phyloP scores from a whole-genome alignment of 257 asterid species.

The Solanum pimpinellifolium region DNA sequence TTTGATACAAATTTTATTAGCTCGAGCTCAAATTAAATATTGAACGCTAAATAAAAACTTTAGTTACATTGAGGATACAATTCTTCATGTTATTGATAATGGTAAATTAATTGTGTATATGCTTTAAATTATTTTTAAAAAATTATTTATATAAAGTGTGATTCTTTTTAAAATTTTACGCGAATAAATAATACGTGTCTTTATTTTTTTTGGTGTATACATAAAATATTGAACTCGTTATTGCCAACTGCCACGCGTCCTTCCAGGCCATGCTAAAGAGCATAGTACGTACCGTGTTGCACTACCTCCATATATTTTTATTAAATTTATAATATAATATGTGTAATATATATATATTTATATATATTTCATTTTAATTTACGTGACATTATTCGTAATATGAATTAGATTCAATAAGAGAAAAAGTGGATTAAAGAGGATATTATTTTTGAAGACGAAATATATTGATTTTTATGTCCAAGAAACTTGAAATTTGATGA shows the following conservation, averaged over 20 bases:
- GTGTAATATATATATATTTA: too few species aligned
- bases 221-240: background rate
- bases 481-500: background rate
- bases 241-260: background rate
- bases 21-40: background rate
- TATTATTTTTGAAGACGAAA: background rate
- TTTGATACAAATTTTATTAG: fast-evolving
- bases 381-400: background rate
- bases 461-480: background rate
- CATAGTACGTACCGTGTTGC: background rate
- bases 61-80: background rate
- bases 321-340: too few species aligned
- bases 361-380: background rate
- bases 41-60: background rate
- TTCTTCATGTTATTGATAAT: background rate
- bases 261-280: background rate
- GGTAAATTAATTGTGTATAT: background rate
- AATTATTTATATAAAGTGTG: fast-evolving
- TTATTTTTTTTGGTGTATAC: background rate
- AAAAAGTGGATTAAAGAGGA: background rate
- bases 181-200: background rate
- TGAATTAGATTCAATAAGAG: background rate
- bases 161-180: fast-evolving
- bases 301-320: too few species aligned
- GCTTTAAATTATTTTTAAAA: background rate